Conservation (phyloP, 2,329 filamentous ascomycete genomes). For the Claviceps spartinae region DNA sequence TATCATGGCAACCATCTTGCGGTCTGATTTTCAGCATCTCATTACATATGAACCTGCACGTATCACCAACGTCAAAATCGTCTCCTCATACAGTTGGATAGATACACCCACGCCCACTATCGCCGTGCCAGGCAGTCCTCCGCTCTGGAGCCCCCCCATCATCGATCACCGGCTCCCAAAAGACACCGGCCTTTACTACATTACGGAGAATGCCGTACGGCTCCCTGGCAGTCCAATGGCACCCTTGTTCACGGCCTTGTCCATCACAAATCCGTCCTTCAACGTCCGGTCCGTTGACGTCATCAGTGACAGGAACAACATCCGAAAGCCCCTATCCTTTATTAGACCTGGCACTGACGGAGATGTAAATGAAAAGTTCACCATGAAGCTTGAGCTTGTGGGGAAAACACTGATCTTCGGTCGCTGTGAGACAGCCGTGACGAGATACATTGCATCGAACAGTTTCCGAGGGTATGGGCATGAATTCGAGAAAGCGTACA, state of each 20-base stretch:
- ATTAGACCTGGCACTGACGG: conserved; percentile 16
- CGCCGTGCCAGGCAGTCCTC: conserved; percentile 26
- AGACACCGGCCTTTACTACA: conserved; percentile 27
- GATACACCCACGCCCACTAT: conserved; percentile 27
- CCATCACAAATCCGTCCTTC: conserved; percentile 22
- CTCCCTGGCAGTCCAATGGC: conserved; percentile 30
- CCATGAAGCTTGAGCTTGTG: conserved; percentile 26
- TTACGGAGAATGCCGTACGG: conserved; percentile 31
- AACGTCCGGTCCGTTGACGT: conserved; percentile 26
- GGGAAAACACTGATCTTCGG: conserved; percentile 25
- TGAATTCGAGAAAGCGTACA: conserved; percentile 31
- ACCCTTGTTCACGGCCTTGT: conserved; percentile 31
- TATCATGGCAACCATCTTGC: background rate
- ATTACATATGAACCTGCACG: background rate
- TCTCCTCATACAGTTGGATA: conserved; percentile 39
- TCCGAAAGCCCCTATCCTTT: conserved; percentile 34
- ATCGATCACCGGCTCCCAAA: conserved; percentile 14
- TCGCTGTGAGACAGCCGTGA: conserved; percentile 19
- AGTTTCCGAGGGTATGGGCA: conserved; percentile 29
- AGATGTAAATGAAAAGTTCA: conserved; percentile 20
- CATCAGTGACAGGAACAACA: conserved; percentile 32
- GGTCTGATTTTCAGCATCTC: background rate
- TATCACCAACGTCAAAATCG: conserved; percentile 24
- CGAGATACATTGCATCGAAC: conserved; percentile 16
- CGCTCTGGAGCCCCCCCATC: conserved; percentile 21